Conservation (phyloP, 2,329 filamentous ascomycete genomes). For the Tolypocladium ophioglossoides region DNA sequence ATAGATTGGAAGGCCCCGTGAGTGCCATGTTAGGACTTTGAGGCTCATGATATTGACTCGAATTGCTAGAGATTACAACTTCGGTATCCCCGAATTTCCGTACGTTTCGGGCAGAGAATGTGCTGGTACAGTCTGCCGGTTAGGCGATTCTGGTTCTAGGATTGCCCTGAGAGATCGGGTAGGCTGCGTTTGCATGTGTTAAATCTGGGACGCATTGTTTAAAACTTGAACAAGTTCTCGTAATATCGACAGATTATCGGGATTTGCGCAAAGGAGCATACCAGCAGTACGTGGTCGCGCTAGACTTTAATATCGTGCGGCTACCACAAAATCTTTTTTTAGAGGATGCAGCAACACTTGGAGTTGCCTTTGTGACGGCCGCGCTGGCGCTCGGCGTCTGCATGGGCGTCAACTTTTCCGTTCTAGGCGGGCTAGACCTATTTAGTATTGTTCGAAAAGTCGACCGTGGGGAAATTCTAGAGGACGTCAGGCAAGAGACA, state of each 20-base stretch:
- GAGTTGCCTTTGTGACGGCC: neutral
- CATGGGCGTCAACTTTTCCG: neutral
- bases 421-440: neutral
- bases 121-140: neutral
- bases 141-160: neutral
- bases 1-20: constrained; percentile 64
- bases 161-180: neutral
- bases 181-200: neutral
- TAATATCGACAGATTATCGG: constrained; percentile 59
- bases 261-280: constrained; percentile 58
- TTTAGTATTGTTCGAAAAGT: neutral
- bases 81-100: constrained; percentile 53
- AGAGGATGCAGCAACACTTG: neutral
- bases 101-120: constrained; percentile 53
- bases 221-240: constrained; percentile 34
- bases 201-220: too few relatives aligned
- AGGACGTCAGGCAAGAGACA: constrained; percentile 51
- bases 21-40: constrained; percentile 14
- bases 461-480: constrained; percentile 30
- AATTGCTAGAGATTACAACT: constrained; percentile 50
- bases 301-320: constrained; percentile 50
- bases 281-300: constrained; percentile 56
- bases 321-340: constrained; percentile 32
- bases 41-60: neutral
- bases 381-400: neutral